A percentile compares a stretch with the other conserved stretches of the same genome.
phyloP scores from a whole-genome alignment of 352 stramenopile genomes.

The Globisporangium cylindrosporum region DNA sequence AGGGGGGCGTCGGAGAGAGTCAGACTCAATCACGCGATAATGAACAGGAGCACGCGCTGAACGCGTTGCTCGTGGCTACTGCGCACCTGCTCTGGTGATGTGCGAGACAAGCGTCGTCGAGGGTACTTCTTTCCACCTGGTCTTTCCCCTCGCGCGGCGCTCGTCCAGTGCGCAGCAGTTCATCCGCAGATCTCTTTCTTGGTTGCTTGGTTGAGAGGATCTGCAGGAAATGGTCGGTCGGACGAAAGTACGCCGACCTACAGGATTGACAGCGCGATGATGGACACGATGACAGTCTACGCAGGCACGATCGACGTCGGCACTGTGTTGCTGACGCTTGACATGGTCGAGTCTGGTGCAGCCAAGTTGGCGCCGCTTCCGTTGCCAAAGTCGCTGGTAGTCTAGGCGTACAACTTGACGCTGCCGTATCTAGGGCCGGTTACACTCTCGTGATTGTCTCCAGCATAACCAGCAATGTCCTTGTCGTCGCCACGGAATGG shows the following conservation, averaged over 20 bases:
- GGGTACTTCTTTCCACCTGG: constrained; percentile 19
- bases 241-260: not conserved
- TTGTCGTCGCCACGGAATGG: not conserved
- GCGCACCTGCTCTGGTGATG: not conserved
- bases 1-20: not conserved
- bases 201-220: not conserved
- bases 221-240: not conserved
- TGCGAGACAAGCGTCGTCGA: constrained; percentile 4
- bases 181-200: not conserved
- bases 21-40: not conserved
- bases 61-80: constrained; percentile 2
- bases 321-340: not conserved
- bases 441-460: not conserved
- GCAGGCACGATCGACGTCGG: not conserved
- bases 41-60: constrained; percentile 5
- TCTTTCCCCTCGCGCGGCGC: constrained; percentile 10
- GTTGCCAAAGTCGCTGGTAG: not conserved
- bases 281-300: constrained; percentile 5
- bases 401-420: not conserved
- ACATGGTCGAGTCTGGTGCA: not conserved
- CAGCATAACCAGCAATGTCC: not conserved
- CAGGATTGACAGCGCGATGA: constrained; percentile 2
- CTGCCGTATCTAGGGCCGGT: not conserved
- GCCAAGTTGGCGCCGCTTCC: not conserved
- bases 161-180: constrained; percentile 8